Base-by-base conservation (phyloP, 805 yeast genomes). In the Phaffomyces antillensis region DNA sequence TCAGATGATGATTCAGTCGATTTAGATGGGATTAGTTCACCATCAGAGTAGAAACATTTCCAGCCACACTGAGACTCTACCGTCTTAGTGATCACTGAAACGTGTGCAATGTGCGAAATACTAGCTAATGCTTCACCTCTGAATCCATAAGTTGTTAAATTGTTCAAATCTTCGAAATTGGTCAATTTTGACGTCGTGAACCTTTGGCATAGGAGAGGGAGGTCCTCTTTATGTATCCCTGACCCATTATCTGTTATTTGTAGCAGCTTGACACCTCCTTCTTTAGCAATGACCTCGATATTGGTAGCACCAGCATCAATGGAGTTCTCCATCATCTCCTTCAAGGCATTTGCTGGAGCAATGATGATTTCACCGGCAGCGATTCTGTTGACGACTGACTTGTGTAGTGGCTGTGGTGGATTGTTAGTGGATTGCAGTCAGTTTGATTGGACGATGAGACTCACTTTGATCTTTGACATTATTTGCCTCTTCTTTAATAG, bases 321-420 rank as follows among this genome's bases (percentile, higher is more conserved):
- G 7, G 95, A 77, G 68, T 93, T 93, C 65, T 93, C 99, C 48
- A 93, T 67, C 68, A 93, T 68, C 62, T 93, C 99, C 60, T 93
- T 93, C 36, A 93, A 67, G 0, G 99, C 99, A 61, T 91, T 93
- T 6, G 91, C 85, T 0, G 99, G 98, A 5, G 90, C 91, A 25
- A 90, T 76, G 46, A 93, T 86, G 64, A 93, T 87, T 66, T 93
- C 98, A 0, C 99, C 99, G 1, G 99, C 99, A 0, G 99, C 99
- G 25, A 93, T 93, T 49, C 83, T 77, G 61, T 89, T 90, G 40
- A 93, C 86, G 18, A 90, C 97, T 3, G 77, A 61, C 15, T 67
- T 67, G 38, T 83, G 93, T 23, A 91, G 72, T 16, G 76, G 66
- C 64, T 68, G 35, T 16, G 5, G 10, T 25, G 36, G 23, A 28